Evolutionary conservation across 495 filamentous ascomycete species (phyloP).

Genomic region (Symbiotaphrina buchneri): DNA sequence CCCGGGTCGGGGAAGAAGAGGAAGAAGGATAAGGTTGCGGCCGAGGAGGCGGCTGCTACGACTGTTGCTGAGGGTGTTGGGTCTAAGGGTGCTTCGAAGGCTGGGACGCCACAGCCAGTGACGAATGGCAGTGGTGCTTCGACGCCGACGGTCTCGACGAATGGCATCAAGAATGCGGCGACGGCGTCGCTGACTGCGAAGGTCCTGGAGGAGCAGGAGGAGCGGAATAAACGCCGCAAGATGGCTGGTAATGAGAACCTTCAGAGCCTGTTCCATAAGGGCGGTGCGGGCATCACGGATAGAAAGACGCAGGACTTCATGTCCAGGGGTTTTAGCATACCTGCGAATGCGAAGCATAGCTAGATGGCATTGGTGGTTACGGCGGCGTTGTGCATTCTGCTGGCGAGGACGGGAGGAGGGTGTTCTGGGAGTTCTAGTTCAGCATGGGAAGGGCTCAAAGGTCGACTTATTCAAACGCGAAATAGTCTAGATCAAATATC

Average conservation of each 20-base stretch:
- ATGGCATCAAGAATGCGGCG: conserved; percentile 62
- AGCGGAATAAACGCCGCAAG: conserved; percentile 59
- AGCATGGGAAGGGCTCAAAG: no score
- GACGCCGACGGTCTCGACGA: conserved; percentile 4
- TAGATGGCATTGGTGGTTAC: conserved; percentile 2
- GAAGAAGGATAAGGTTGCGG: conserved; percentile 25
- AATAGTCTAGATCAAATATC: no score
- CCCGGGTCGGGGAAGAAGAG: conserved; percentile 41
- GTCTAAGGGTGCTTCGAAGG: conserved; percentile 8
- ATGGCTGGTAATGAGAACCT: conserved; percentile 43
- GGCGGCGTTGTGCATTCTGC: no score
- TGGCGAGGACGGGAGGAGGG: no score
- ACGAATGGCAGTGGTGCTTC: conserved; percentile 4
- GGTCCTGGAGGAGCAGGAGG: conserved; percentile 68
- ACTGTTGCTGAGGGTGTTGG: conserved; percentile 7
- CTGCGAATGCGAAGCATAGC: conserved; percentile 10
- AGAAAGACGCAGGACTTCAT: conserved; percentile 47
- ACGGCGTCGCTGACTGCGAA: conserved; percentile 68
- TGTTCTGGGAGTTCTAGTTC: no score
- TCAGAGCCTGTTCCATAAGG: conserved; percentile 42
- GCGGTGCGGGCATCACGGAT: conserved; percentile 18
- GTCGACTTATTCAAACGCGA: no score
- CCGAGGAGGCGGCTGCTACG: background rate
- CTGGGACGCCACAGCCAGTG: conserved; percentile 2
- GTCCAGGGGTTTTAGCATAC: conserved; percentile 51